Evolutionary conservation across 2,329 filamentous ascomycete genomes (phyloP).

Genomic region (Colletotrichum sp.): DNA sequence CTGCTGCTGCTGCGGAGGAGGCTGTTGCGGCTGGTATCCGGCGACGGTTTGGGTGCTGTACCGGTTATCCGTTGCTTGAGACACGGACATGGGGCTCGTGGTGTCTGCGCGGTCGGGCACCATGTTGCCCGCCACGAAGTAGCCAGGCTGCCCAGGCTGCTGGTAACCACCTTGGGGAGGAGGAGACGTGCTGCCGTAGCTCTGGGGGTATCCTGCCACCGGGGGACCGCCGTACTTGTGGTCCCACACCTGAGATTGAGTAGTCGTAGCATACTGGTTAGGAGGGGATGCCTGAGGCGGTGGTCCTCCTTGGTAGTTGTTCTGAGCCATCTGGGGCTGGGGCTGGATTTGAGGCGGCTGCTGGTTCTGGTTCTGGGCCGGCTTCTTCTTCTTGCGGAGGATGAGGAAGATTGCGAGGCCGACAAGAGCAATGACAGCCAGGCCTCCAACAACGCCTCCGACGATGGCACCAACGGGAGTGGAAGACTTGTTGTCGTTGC

Average conservation of each 20-base stretch:
- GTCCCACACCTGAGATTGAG: conserved; percentile 29
- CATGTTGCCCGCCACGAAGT: conserved; percentile 18
- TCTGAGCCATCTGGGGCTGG: conserved; percentile 9
- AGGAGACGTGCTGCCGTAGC: conserved; percentile 23
- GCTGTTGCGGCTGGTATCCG: conserved; percentile 15
- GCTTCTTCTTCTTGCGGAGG: conserved; percentile 34
- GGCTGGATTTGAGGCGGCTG: conserved; percentile 4
- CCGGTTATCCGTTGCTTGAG: conserved; percentile 4
- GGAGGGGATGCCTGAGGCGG: neutral
- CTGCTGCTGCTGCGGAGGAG: conserved; percentile 24
- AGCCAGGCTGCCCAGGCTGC: conserved; percentile 18
- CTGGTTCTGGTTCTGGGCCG: neutral
- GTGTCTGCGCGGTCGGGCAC: conserved; percentile 20
- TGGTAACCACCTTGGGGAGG: conserved; percentile 2
- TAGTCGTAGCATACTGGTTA: neutral
- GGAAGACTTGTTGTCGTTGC: neutral
- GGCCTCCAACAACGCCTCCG: conserved; percentile 41
- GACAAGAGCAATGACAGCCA: conserved; percentile 35
- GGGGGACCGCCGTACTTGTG: conserved; percentile 25
- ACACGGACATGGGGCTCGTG: conserved; percentile 17
- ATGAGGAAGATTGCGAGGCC: conserved; percentile 34
- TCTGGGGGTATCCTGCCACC: conserved; percentile 13
- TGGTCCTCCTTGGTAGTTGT: neutral
- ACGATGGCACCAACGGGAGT: conserved; percentile 40
- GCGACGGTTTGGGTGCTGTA: conserved; percentile 9